A percentile compares a stretch with the other conserved stretches of the same genome.
These are phyloP conservation scores for Aspergillus nanangensis DNA, from an alignment of 495 filamentous ascomycete species.

Conservation along the genomic window DNA sequence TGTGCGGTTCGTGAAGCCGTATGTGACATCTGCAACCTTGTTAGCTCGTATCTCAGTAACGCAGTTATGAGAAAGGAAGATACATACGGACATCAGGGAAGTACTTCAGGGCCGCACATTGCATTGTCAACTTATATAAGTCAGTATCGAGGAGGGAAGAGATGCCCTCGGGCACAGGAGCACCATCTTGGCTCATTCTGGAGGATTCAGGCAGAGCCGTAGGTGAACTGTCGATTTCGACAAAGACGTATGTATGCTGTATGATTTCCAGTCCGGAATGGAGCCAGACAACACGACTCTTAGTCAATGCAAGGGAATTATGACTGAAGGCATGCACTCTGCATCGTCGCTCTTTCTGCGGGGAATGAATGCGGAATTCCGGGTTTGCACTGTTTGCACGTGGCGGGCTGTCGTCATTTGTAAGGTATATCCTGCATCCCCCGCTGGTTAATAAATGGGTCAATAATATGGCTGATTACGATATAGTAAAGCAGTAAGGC, in stretches of 20 bases:
- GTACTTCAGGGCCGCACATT: slow-evolving; percentile 89
- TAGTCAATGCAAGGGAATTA: no score
- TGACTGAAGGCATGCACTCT: no score
- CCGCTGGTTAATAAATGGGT: no score
- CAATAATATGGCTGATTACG: no score
- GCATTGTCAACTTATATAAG: slow-evolving; percentile 98
- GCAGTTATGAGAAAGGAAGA: background rate
- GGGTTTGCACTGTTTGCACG: slow-evolving; percentile 33
- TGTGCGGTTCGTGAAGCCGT: slow-evolving; percentile 92
- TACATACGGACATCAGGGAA: slow-evolving; percentile 72
- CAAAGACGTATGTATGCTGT: no score
- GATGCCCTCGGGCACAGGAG: slow-evolving; percentile 59
- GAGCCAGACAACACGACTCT: no score
- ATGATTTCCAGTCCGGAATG: no score
- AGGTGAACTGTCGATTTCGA: no score
- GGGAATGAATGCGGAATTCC: slow-evolving; percentile 9
- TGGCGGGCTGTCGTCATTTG: slow-evolving; percentile 1
- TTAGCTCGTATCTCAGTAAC: slow-evolving; percentile 14
- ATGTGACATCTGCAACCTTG: slow-evolving; percentile 60
- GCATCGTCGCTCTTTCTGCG: background rate
- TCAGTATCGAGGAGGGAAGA: slow-evolving; percentile 94
- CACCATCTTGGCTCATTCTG: no score
- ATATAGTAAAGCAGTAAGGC: no score
- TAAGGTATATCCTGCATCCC: no score
- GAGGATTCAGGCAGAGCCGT: no score